Evolutionary conservation across 345 rosid genomes (phyloP).

Genomic region (Pseudoturritis turrita): DNA sequence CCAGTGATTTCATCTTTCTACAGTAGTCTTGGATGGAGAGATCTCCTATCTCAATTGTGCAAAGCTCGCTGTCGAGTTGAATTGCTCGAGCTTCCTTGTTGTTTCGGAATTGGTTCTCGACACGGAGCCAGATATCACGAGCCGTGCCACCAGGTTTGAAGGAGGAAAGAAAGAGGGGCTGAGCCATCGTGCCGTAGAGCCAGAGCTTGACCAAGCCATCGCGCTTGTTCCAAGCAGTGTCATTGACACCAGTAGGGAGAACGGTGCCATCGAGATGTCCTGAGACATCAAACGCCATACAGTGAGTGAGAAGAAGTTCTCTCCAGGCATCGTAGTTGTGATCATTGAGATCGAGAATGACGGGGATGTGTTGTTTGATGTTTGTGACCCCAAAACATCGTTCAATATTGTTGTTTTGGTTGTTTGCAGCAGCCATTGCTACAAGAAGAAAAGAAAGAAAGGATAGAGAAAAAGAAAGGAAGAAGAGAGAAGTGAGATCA

Average conservation of each 20-base stretch:
- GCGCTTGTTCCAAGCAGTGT: not conserved
- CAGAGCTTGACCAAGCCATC: not conserved
- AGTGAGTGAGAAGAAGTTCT: not conserved
- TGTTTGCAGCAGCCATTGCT: not conserved
- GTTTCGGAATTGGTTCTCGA: not conserved
- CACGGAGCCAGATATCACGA: too few relatives aligned
- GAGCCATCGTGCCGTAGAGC: not conserved
- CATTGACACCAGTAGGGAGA: not conserved
- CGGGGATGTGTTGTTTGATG: not conserved
- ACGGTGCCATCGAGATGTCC: not conserved
- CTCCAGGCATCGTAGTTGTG: not conserved
- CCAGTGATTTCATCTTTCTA: too few relatives aligned
- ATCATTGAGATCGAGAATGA: not conserved
- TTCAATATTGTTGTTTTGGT: too few relatives aligned
- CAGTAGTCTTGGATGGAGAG: too few relatives aligned
- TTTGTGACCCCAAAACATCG: too few relatives aligned
- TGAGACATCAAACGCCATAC: not conserved
- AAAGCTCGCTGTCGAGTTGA: not conserved
- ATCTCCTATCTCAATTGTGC: too few relatives aligned
- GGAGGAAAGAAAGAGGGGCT: not conserved
- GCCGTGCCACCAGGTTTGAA: not conserved
- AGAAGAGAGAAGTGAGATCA: too few relatives aligned
- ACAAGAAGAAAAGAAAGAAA: too few relatives aligned
- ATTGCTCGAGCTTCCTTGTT: not conserved
- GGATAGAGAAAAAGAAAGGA: too few relatives aligned